phyloP scores from a whole-genome alignment of 257 asterid species.

The Solanum lycopersicoides region DNA sequence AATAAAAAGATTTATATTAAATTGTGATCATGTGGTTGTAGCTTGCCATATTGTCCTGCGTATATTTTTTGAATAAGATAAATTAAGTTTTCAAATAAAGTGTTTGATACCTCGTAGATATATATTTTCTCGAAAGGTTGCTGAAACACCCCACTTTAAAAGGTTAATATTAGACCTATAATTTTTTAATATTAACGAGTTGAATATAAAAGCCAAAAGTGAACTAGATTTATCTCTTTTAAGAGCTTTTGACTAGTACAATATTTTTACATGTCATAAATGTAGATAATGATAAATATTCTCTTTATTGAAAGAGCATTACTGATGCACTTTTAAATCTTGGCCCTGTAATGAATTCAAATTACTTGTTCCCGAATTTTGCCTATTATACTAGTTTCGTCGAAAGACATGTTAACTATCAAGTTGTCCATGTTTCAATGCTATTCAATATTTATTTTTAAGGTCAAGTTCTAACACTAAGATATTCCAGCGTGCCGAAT shows the following conservation, averaged over 20 bases:
- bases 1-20: no score
- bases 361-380: slow-evolving; percentile 28
- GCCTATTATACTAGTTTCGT: slow-evolving; percentile 38
- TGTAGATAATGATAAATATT: slow-evolving; percentile 32
- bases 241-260: not conserved
- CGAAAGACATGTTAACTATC: slow-evolving; percentile 59
- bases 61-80: no score
- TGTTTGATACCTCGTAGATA: no score
- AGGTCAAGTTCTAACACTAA: not conserved
- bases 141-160: no score
- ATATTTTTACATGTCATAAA: slow-evolving; percentile 25
- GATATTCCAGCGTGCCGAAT: slow-evolving; percentile 64
- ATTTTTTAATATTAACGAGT: no score
- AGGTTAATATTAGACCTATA: no score
- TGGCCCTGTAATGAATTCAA: slow-evolving; percentile 33
- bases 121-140: no score
- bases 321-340: slow-evolving; percentile 34
- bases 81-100: no score
- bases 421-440: not conserved
- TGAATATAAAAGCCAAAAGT: not conserved
- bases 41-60: not conserved
- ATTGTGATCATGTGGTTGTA: not conserved
- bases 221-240: no score
- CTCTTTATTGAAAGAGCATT: slow-evolving; percentile 40
- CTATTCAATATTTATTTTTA: not conserved